Conservation (phyloP, 805 yeast species). For the Yamadazyma tumulicola region DNA sequence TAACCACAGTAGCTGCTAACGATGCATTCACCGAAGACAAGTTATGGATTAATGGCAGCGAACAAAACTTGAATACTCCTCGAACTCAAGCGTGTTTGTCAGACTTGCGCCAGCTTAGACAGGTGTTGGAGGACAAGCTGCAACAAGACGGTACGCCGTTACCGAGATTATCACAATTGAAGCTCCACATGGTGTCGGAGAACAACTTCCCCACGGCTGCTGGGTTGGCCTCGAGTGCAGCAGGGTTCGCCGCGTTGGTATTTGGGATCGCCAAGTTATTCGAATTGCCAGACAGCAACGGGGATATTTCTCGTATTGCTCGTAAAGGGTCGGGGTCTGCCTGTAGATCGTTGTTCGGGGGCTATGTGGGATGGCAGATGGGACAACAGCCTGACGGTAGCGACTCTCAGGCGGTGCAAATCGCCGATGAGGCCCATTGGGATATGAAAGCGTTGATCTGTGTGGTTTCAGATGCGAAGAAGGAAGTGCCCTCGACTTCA, state of each 20-base stretch:
- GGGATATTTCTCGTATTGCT: slow-evolving; percentile 89
- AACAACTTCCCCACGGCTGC: slow-evolving; percentile 99
- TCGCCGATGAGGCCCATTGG: slow-evolving; percentile 86
- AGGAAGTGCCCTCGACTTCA: slow-evolving; percentile 89
- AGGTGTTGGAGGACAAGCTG: slow-evolving; percentile 55
- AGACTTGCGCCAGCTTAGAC: slow-evolving; percentile 70
- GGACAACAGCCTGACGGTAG: slow-evolving; percentile 72
- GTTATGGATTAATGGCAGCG: slow-evolving; percentile 82
- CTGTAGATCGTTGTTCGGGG: slow-evolving; percentile 95
- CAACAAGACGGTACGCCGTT: slow-evolving; percentile 24
- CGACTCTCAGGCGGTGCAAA: slow-evolving; percentile 91
- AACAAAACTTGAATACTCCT: slow-evolving; percentile 63
- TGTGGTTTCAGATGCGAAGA: slow-evolving; percentile 90
- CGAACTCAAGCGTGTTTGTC: slow-evolving; percentile 69
- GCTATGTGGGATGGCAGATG: slow-evolving; percentile 99
- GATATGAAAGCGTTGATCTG: slow-evolving; percentile 85
- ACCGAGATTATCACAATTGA: slow-evolving; percentile 61
- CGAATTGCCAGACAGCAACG: slow-evolving; percentile 76
- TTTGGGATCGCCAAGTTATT: slow-evolving; percentile 83
- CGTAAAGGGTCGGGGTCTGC: slow-evolving; percentile 99
- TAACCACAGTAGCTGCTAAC: slow-evolving; percentile 82
- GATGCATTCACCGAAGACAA: slow-evolving; percentile 55
- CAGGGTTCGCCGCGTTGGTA: slow-evolving; percentile 96
- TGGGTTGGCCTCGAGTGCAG: slow-evolving; percentile 96
- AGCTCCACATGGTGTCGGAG: slow-evolving; percentile 80